Base-by-base conservation (phyloP, 495 filamentous ascomycete genomes). In the Neurospora tetraspora region DNA sequence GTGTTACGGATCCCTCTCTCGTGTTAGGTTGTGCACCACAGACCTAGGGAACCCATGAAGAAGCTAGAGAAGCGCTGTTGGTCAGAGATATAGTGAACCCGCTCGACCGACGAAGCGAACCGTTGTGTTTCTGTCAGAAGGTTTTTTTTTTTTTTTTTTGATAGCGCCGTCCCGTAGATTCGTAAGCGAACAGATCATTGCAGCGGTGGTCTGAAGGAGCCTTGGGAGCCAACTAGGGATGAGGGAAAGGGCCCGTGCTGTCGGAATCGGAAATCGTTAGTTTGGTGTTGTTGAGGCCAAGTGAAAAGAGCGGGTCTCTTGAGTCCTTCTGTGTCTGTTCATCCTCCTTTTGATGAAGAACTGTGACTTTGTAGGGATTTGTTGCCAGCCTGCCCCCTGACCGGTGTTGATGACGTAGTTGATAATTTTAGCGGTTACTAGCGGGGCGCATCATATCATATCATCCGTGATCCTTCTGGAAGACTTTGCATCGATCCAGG, bases 181-280 rank as follows among this genome's bases (percentile, higher is more conserved):
- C 53, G 53, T 61, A 61, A 61, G 53, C 27, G 53, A 61, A 61
- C 27, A 61, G 53, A 65, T 65, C 53, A 65, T 65, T 65, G 53
- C 53, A 61, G 53, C 53, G 53, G 11, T n/a, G n/a, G n/a, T n/a
- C n/a, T n/a, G n/a, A n/a, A n/a, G n/a, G n/a, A 53, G 20, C 20
- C 9, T 27, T n/a, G 43, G 18, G n/a, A 47, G n/a, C 47, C 5
- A 16, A 5, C 53, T 61, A 34, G 53, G 53, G 53, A 61, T 61
- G 12, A 61, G 27, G 53, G 12, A 65, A 71, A 40, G 53, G 69
- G 71, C 69, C 71, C 73, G 73, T 74, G 45, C 69, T 40, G 39
- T 70, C 69, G 74, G 73, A 73, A 47, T 70, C 45, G 68, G 69
- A 40, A 40, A n/a, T 59, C 45, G 74, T 73, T 75, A 71, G 71